Evolutionary conservation across 2,329 filamentous ascomycete species (phyloP), one percentile per base, ranked within the genome.

Genomic region (Knufia petricola): DNA sequence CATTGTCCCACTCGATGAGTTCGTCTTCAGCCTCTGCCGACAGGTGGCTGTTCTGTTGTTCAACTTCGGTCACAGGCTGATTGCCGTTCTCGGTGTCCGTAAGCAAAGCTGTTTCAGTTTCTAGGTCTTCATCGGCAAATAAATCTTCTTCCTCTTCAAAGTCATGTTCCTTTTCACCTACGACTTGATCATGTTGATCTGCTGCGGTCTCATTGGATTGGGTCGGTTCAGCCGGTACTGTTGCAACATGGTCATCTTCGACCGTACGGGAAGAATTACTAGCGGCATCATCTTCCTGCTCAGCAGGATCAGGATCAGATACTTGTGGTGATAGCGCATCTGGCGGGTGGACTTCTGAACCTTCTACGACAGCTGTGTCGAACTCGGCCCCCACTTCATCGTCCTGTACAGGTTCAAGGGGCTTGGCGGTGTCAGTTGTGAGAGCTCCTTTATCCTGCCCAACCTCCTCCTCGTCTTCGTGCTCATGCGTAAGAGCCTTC

Each of bases 121-220:
- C 20, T 6, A 17, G 23, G 19, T 50, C 19, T 7, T 26, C 46
- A 30, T 40, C 38, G 40, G 31, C 23, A 36, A 53, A 48, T n/a
- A 57, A 41, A 28, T 57, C 52, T 46, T 57, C 52, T 21, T 52
- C 55, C 31, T 32, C 47, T 26, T 48, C 54, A 19, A 23, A 37
- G 30, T 34, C 44, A 13, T 10, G 7, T 21, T 10, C 13, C 12
- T 32, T n/a, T 8, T 10, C 42, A 42, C 32, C 28, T 21, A 13
- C 20, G 9, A 32, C 8, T 15, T 41, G 17, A 19, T 45, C 9
- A 13, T 45, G 4, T 7, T 34, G 23, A 7, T 15, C n/a, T 26
- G 24, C 31, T 13, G 19, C 3, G 4, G 44, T 17, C 17, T 13
- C 19, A 24, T 15, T 37, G 8, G 6, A 2, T 2, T 8, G 31